A percentile compares a stretch with the other conserved stretches of the same genome.
Evolutionary conservation across 768 basidiomycete species (phyloP).

Genomic region (Artomyces pyxidatus): DNA sequence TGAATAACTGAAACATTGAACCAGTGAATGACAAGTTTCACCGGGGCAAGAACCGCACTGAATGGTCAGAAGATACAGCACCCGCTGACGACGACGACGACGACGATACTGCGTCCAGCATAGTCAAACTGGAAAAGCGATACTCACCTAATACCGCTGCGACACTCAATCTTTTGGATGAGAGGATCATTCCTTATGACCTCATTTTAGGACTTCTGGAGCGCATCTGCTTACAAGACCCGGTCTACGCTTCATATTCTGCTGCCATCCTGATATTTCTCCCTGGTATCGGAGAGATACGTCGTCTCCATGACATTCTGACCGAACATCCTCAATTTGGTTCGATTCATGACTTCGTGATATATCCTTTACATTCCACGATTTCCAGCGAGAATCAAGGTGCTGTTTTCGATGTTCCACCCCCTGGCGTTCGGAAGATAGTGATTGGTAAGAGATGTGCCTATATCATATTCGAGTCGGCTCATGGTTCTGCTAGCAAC

Average conservation of each 20-base stretch:
- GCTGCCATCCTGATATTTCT: conserved; percentile 85
- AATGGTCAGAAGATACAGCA: conserved; percentile 73
- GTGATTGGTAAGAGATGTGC: conserved; percentile 64
- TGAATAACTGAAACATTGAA: neutral
- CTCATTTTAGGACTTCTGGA: conserved; percentile 81
- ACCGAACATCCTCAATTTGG: conserved; percentile 70
- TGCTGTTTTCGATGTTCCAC: conserved; percentile 85
- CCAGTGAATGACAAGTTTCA: conserved; percentile 59
- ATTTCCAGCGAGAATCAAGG: conserved; percentile 88
- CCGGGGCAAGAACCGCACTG: conserved; percentile 49
- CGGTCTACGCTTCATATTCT: conserved; percentile 47
- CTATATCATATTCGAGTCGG: neutral
- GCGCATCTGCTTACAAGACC: conserved; percentile 67
- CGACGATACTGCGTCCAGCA: conserved; percentile 32
- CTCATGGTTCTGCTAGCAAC: conserved; percentile 44
- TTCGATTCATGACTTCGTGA: conserved; percentile 48
- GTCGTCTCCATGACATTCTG: conserved; percentile 76
- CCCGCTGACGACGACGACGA: conserved; percentile 65
- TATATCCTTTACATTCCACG: conserved; percentile 88
- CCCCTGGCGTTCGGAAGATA: conserved; percentile 77
- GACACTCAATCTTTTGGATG: conserved; percentile 82
- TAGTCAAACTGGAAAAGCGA: conserved; percentile 61
- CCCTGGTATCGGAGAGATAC: conserved; percentile 92
- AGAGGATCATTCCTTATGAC: conserved; percentile 85
- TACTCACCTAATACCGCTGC: conserved; percentile 68